Conservation (phyloP, 306 rosid genomes). For the Vigna mungo region DNA sequence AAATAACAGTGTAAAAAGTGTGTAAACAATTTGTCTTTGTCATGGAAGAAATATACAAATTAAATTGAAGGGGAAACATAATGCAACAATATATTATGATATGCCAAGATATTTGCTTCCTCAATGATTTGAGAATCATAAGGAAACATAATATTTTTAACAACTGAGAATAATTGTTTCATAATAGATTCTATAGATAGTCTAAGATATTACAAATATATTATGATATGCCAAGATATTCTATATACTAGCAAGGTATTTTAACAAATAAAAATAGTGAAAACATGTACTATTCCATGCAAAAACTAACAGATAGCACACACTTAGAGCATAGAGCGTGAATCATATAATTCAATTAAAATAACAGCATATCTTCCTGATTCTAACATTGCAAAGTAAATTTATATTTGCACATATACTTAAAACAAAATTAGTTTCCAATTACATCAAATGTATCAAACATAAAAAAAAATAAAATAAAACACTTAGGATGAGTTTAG, state of each 20-base stretch:
- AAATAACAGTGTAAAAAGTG: not conserved
- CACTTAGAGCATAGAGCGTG: not conserved
- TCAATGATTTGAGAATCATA: not conserved
- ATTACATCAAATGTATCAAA: constrained; percentile 32
- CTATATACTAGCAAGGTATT: constrained; percentile 27
- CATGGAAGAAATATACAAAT: constrained; percentile 30
- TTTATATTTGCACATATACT: constrained; percentile 15
- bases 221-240: constrained; percentile 8
- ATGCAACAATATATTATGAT: not conserved
- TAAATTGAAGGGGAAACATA: not conserved
- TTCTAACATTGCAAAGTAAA: constrained; percentile 31
- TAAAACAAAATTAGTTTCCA: constrained; percentile 26
- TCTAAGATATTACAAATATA: constrained; percentile 14
- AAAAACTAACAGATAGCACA: constrained; percentile 32
- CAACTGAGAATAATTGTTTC: constrained; percentile 5
- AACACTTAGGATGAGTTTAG: constrained; percentile 29
- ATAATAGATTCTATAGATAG: constrained; percentile 20
- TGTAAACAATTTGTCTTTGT: constrained; percentile 1
- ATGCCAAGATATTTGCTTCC: not conserved
- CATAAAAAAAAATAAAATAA: not conserved
- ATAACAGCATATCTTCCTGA: constrained; percentile 21
- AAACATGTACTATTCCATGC: not conserved
- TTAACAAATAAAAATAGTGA: constrained; percentile 11
- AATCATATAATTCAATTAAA: constrained; percentile 18
- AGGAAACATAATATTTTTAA: constrained; percentile 23